These are phyloP conservation scores for Umbelopsis sp. DNA, from an alignment of 371 early-diverging fungal species.

Conservation along the genomic window DNA sequence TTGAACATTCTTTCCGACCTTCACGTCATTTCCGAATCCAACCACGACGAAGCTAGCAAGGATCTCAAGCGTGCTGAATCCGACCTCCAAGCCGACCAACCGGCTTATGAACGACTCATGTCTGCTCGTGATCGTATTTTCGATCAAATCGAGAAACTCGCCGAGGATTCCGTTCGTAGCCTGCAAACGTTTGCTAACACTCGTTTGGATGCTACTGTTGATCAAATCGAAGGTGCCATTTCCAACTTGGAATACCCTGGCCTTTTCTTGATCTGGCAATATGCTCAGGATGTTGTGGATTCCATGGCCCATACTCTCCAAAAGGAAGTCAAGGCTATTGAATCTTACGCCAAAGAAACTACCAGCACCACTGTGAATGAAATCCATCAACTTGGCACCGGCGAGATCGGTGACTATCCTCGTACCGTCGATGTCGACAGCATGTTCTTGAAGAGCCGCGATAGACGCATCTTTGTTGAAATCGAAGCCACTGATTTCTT, in stretches of 20 bases:
- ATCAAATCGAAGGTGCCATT: slow-evolving; percentile 64
- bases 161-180: slow-evolving; percentile 63
- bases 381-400: slow-evolving; percentile 64
- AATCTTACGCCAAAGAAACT: slow-evolving; percentile 67
- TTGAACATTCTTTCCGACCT: slow-evolving; percentile 79
- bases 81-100: slow-evolving; percentile 57
- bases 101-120: slow-evolving; percentile 60
- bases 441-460: slow-evolving; percentile 50
- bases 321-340: slow-evolving; percentile 67
- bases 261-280: slow-evolving; percentile 80
- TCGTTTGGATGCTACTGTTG: slow-evolving; percentile 60
- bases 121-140: slow-evolving; percentile 59
- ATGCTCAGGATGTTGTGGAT: slow-evolving; percentile 78
- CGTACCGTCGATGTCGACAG: slow-evolving; percentile 47
- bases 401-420: slow-evolving; percentile 50
- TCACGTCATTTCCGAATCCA: slow-evolving; percentile 56
- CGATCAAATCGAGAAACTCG: slow-evolving; percentile 67
- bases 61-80: slow-evolving; percentile 36
- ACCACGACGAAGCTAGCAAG: slow-evolving; percentile 48
- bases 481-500: slow-evolving; percentile 74
- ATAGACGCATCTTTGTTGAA: slow-evolving; percentile 51
- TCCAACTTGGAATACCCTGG: slow-evolving; percentile 81
- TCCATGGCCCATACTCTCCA: slow-evolving; percentile 68
- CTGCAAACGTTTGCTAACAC: slow-evolving; percentile 59
- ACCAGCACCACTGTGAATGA: slow-evolving; percentile 63